Base-by-base conservation (phyloP, 805 yeast genomes). In the Lipomyces orientalis region DNA sequence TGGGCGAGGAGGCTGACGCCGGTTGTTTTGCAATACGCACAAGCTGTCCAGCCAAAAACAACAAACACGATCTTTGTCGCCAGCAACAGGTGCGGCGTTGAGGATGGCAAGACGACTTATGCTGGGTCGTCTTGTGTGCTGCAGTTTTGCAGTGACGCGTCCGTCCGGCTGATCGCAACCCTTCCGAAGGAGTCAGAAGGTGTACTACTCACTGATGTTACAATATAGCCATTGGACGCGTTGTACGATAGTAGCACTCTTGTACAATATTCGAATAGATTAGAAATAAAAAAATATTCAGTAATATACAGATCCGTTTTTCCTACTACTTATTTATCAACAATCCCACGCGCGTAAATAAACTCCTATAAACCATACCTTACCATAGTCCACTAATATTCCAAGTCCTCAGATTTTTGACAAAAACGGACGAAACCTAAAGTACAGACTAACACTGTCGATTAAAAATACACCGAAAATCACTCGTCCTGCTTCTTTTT, bases 11-110 rank as follows among this genome's bases (percentile, higher is more conserved):
- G 98, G 56, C 84, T 90, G 73, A 80, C 84, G 73, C 96, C 95
- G 1, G 85, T 87, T 66, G 75, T 87, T 9, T 72, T 78, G 78
- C 58, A 84, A 83, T 73, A 75, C 73, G 6, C 63, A 64, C 62
- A 6, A 12, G 67, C 55, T 14, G 61, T 64, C 34, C 76, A 78
- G 65, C 67, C 66, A 9, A 49, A 55, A 16, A 35, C 34, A 54
- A 69, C 67, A 66, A 54, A 68, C 34, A 77, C 81, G 0, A 76
- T 81, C 0, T 74, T 89, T 12, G 84, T 89, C 0, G 75, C 87
- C 5, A 86, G 92, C 72, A 92, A 93, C 75, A 81, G 98, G 69
- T 80, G 86, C 9, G 98, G 98, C 0, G 79, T 88, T n/a, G 97
- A 93, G 75, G 87, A 82, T 59, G 85, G 57, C 16, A 39, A 39